Evolutionary conservation across 2,329 filamentous ascomycete species (phyloP).

Genomic region (Emergomyces africanus): DNA sequence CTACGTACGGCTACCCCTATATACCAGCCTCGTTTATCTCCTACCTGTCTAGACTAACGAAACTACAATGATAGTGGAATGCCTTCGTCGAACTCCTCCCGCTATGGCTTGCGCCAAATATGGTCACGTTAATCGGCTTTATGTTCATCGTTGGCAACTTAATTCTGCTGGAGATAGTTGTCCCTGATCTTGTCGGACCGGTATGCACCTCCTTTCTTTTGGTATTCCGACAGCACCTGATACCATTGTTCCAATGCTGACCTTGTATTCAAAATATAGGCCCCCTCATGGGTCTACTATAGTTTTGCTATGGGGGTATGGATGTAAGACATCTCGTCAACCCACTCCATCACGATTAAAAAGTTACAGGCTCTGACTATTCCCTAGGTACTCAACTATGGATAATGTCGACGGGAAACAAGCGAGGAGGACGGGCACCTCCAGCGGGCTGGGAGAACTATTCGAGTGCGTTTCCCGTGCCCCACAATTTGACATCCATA

Average conservation of each 20-base stretch:
- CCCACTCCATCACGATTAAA: background rate
- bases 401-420: slow-evolving; percentile 99
- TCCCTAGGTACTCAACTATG: slow-evolving; percentile 69
- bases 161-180: slow-evolving; percentile 57
- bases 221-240: background rate
- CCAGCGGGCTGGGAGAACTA: slow-evolving; percentile 85
- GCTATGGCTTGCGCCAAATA: slow-evolving; percentile 93
- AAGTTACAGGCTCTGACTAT: background rate
- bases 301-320: slow-evolving; percentile 93
- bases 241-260: background rate
- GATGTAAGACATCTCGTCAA: slow-evolving; percentile 50
- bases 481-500: background rate
- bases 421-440: slow-evolving; percentile 85
- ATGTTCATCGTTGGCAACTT: slow-evolving; percentile 86
- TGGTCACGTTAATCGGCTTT: slow-evolving; percentile 93
- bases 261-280: slow-evolving; percentile 36
- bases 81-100: slow-evolving; percentile 82
- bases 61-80: slow-evolving; percentile 66
- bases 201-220: slow-evolving; percentile 38
- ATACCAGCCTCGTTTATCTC: slow-evolving; percentile 5
- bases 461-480: slow-evolving; percentile 54
- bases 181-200: slow-evolving; percentile 84
- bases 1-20: slow-evolving; percentile 54
- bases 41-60: slow-evolving; percentile 5
- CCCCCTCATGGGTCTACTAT: slow-evolving; percentile 84